Percentiles rank a stretch among this genome's conserved stretches.
Conservation (phyloP, 2,329 filamentous ascomycete species). For the Neodidymelliopsis sp. region DNA sequence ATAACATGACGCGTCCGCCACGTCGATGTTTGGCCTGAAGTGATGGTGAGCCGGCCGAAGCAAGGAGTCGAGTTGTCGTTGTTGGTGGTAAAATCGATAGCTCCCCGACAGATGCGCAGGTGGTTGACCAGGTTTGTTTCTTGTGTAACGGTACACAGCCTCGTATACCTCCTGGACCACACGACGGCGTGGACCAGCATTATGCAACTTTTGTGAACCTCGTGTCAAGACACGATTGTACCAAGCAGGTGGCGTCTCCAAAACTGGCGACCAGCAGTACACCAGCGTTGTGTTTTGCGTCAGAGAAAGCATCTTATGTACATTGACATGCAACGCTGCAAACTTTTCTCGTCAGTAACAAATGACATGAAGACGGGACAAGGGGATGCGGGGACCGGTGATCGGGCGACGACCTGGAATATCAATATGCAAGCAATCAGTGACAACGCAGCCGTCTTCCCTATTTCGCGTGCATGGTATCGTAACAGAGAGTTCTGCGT, state of each 20-base stretch:
- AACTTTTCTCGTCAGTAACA: conserved; percentile 27
- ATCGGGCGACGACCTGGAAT: conserved; percentile 30
- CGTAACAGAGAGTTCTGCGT: conserved; percentile 16
- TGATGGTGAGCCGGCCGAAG: conserved; percentile 4
- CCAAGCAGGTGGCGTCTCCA: conserved; percentile 22
- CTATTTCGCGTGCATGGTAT: conserved; percentile 3
- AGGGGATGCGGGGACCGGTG: conserved; percentile 26
- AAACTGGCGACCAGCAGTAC: conserved; percentile 25
- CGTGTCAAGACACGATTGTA: conserved; percentile 13
- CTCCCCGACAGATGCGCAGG: conserved; percentile 24
- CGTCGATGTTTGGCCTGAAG: conserved; percentile 10
- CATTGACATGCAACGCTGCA: conserved; percentile 16
- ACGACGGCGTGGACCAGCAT: conserved; percentile 35
- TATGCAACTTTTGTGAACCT: conserved; percentile 28
- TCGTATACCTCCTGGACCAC: conserved; percentile 28
- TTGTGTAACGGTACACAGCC: conserved; percentile 36
- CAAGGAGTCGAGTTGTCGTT: conserved; percentile 5
- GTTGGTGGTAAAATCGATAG: conserved; percentile 18
- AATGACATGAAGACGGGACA: conserved; percentile 19
- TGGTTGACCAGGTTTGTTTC: conserved; percentile 26
- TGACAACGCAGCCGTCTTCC: conserved; percentile 28
- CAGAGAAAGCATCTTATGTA: conserved; percentile 14
- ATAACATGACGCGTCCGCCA: conserved; percentile 10
- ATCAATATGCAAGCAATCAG: conserved; percentile 39
- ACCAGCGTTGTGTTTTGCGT: conserved; percentile 20